A percentile compares a stretch with the other conserved stretches of the same genome.
Evolutionary conservation across 1,284 basidiomycete species (phyloP).

Genomic region (Agaricales sp.): DNA sequence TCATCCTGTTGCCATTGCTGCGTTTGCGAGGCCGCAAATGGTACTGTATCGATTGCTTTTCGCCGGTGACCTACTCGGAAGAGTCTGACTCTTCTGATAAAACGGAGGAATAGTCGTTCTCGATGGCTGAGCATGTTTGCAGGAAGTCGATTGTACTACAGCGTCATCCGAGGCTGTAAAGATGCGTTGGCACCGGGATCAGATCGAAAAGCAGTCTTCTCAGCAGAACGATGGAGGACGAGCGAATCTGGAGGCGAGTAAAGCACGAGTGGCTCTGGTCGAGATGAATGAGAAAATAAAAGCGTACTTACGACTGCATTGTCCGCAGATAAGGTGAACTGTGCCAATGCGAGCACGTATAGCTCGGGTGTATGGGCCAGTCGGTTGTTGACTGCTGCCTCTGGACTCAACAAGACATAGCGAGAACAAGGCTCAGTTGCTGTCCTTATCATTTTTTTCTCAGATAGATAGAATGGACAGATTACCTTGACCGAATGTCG

Average conservation of each 20-base stretch:
- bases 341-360: slow-evolving; percentile 63
- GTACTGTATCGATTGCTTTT: slow-evolving; percentile 67
- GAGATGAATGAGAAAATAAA: too few species aligned
- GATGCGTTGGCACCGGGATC: slow-evolving; percentile 15
- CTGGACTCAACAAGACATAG: slow-evolving; percentile 40
- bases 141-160: slow-evolving; percentile 70
- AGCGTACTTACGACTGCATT: slow-evolving; percentile 73
- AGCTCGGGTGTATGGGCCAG: slow-evolving; percentile 66
- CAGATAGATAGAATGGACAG: slow-evolving; percentile 9
- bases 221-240: slow-evolving; percentile 70
- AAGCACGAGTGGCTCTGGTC: not conserved
- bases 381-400: slow-evolving; percentile 68
- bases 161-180: slow-evolving; percentile 31
- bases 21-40: slow-evolving; percentile 60
- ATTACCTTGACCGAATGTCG: slow-evolving; percentile 60
- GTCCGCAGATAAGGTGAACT: slow-evolving; percentile 63
- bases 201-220: slow-evolving; percentile 63
- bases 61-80: slow-evolving; percentile 48
- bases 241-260: too few species aligned
- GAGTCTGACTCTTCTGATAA: slow-evolving; percentile 46
- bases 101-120: slow-evolving; percentile 60
- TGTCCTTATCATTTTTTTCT: not conserved
- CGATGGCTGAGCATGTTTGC: slow-evolving; percentile 51
- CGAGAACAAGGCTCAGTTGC: not conserved
- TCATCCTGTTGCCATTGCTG: slow-evolving; percentile 58